phyloP scores from a whole-genome alignment of 2,329 filamentous ascomycete species.

The Phialophora verrucosa region DNA sequence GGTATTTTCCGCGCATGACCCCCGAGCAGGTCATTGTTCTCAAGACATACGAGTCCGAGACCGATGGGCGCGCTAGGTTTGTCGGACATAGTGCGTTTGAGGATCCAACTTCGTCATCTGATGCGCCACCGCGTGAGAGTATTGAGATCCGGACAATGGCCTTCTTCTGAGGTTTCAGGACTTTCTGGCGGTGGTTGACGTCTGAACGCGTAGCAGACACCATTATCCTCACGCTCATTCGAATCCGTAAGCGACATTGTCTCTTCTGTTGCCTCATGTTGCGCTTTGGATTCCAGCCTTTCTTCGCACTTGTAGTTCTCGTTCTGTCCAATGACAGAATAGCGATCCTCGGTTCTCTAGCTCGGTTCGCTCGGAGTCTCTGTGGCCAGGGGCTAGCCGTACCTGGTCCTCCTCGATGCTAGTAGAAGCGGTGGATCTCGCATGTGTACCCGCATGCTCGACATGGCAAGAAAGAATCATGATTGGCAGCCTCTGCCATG shows the following conservation, averaged over 20 bases:
- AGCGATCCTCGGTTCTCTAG: neutral
- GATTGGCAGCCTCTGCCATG: neutral
- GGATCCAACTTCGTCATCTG: constrained; percentile 44
- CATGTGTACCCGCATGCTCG: neutral
- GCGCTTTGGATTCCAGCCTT: neutral
- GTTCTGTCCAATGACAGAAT: neutral
- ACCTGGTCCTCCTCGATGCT: neutral
- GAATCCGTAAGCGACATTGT: neutral
- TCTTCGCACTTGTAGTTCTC: neutral
- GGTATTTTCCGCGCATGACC: constrained; percentile 49
- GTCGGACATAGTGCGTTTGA: constrained; percentile 50
- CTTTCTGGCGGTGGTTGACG: neutral
- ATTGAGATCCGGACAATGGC: constrained; percentile 51
- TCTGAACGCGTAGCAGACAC: neutral
- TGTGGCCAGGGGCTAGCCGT: neutral
- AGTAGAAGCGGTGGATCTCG: constrained; percentile 6
- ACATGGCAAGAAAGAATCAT: neutral
- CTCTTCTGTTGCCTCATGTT: neutral
- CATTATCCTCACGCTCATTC: neutral
- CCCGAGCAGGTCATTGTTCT: constrained; percentile 47
- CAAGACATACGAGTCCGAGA: constrained; percentile 49
- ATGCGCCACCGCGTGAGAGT: constrained; percentile 47
- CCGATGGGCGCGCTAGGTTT: constrained; percentile 44
- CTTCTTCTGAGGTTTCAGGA: constrained; percentile 44
- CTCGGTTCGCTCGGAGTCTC: neutral